Evolutionary conservation across 768 basidiomycete genomes (phyloP), one percentile per base, ranked within the genome.

Genomic region (Tricholoma sp.): DNA sequence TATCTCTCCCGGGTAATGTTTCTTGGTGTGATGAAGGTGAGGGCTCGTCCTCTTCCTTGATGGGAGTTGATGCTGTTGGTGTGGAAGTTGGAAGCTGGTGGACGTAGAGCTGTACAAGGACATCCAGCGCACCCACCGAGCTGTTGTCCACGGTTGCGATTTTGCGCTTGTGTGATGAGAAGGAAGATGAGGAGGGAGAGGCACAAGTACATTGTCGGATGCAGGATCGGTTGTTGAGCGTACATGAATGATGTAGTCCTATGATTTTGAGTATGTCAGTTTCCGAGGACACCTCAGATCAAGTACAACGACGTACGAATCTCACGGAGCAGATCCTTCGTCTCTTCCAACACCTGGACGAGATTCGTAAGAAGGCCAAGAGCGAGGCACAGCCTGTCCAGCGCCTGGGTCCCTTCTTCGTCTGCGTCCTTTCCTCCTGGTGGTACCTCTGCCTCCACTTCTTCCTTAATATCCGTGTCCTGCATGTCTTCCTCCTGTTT

Each of bases 361-460:
- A 92, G 72, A 67, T 91, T 92, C 52, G 89, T 89, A 39, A 92
- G 71, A 9, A 92, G 71, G 1, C 85, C 91, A 5, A 93, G 77
- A 6, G 84, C 80, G 28, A 93, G 83, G 66, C 89, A 92, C 4
- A 91, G 72, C 33, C 79, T 76, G 65, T 93, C 91, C n/a, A 89
- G 73, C 3, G 78, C 71, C 37, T 79, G 74, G 4, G 76, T 71
- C 13, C 62, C 57, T 20, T 71, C 68, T 18, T 61, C 61, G 10
- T 67, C 60, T 15, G 39, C 44, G 8, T 57, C 62, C 32, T 65
- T 56, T 8, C 59, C 60, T 15, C 55, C 42, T 8, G 24, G 4
- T 24, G 24, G 24, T 24, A 58, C 57, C 11, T 63, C 63, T 11
- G 11, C 37, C 17, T n/a, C 42, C 32, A 47, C 44, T 5, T 17